Base-by-base conservation (phyloP, 1,284 basidiomycete genomes). In the Cutaneotrichosporon sp. region DNA sequence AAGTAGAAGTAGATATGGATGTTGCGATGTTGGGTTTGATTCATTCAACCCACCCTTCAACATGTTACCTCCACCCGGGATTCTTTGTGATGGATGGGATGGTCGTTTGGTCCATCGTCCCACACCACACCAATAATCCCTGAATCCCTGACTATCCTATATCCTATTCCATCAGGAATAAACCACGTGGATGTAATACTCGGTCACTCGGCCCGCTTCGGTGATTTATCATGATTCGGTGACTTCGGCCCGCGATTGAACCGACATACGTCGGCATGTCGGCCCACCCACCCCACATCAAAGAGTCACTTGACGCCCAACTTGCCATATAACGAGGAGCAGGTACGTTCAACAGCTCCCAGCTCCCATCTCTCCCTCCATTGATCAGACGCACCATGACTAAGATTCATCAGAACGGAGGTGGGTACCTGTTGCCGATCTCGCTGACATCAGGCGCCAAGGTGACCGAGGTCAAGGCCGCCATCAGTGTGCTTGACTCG, bases 331-430 rank as follows among this genome's bases (percentile, higher is more conserved):
- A 51, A 51, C 21, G n/a, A 7, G n/a, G 47, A 26, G n/a, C n/a
- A 10, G 47, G 2, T n/a, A n/a, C 8, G 10, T 5, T 26, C 3
- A 26, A 2, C 26, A 26, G 26, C 47, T 22, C 21, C 31, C 26
- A 18, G 21, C 49, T 16, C 16, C 50, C 50, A 14, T 7, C 22
- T 30, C 51, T 21, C 10, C n/a, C 26, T 18, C 14, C 34, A 31
- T 18, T 10, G 6, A 47, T n/a, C 40, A 58, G 3, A 9, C 14
- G 13, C 58, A 60, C 31, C 34, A 50, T 58, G 57, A 58, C 57
- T 7, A 42, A 58, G 57, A 10, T 49, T 42, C 36, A 31, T 5
- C 57, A 58, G 42, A 58, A 49, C 46, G 42, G 56, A 18, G 30
- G 42, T 47, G 31, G 16, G 42, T 22, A 21, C 26, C 6, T 30